Base-by-base conservation (phyloP, 768 basidiomycete genomes). In the Symmetrospora coprosmae region DNA sequence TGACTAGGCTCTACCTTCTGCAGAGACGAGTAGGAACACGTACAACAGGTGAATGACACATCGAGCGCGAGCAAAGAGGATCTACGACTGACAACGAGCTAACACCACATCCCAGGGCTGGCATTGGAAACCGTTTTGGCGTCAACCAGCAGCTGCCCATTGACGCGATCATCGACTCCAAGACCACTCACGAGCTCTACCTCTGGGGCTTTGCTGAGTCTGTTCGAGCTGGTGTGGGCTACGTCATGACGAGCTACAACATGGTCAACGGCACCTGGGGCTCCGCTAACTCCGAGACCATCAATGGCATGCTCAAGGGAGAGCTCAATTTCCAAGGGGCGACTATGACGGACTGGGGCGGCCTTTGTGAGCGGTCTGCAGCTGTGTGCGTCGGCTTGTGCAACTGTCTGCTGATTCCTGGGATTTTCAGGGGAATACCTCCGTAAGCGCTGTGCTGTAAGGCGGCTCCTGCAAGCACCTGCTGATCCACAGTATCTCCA, bases 301-400 rank as follows among this genome's bases (percentile, higher is more conserved):
- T n/a, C n/a, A 74, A 72, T 61, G 48, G 62, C 23, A 43, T 72
- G 2, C 58, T 73, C 52, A 73, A 73, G 65, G 31, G 40, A 19
- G 52, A 55, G 23, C 16, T 46, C 27, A 27, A 48, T 7, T 87
- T 86, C 76, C 83, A 83, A 73, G 85, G 85, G 37, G 84, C 77
- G 21, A 77, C 85, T 48, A 79, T 84, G 81, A 81, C 82, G 11
- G 85, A 86, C 71, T 86, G n/a, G 84, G 83, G 70, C 21, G 50
- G 13, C 23, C 19, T n/a, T 25, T 30, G 1, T 9, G 56, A 66
- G 50, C 27, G 28, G 58, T 2, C 37, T 45, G 7, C 51, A 21
- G 4, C 6, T 30, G n/a, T 48, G 2, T 33, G 40, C n/a, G 11
- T 30, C 51, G n/a, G n/a, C n/a, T 61, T 82, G 43, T n/a, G 43